Conservation (phyloP, 148 eudicot species). For the Salicornia ramosissima region DNA sequence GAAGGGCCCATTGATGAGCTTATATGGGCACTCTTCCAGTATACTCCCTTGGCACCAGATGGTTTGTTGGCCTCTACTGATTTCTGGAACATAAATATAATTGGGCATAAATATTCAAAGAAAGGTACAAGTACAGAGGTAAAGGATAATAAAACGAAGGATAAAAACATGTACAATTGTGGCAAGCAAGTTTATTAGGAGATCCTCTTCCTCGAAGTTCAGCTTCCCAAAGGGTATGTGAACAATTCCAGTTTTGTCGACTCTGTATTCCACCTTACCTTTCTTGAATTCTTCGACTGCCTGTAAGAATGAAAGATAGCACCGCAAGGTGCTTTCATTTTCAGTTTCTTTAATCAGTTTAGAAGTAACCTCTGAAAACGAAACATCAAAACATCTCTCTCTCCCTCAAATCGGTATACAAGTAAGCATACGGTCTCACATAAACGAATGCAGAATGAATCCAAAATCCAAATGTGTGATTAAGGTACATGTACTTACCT, state of each 20-base stretch:
- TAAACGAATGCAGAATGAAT: not conserved
- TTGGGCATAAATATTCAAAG: not conserved
- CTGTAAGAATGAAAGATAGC: conserved; percentile 46
- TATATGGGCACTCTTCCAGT: conserved; percentile 92
- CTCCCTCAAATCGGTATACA: not conserved
- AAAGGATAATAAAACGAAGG: not conserved
- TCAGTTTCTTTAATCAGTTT: not conserved
- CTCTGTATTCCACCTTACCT: conserved; percentile 96
- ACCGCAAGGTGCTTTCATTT: not conserved
- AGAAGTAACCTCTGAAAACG: too few relatives aligned
- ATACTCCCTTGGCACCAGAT: conserved; percentile 81
- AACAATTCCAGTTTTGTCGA: conserved; percentile 95
- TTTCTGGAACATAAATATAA: conserved; percentile 44
- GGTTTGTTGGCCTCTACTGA: conserved; percentile 90
- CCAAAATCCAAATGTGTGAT: not conserved
- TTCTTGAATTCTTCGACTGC: conserved; percentile 91
- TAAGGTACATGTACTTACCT: conserved; percentile 40
- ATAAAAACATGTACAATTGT: conserved; percentile 48
- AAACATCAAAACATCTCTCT: not conserved
- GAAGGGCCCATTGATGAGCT: conserved; percentile 99
- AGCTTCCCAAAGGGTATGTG: conserved; percentile 94
- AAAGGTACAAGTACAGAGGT: not conserved
- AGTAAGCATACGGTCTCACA: too few relatives aligned
- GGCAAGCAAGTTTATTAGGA: conserved; percentile 71
- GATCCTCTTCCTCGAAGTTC: conserved; percentile 84